Percentiles rank a stretch among this genome's conserved stretches.
Evolutionary conservation across 257 asterid species (phyloP).

Genomic region (Anisodus acutangulus): DNA sequence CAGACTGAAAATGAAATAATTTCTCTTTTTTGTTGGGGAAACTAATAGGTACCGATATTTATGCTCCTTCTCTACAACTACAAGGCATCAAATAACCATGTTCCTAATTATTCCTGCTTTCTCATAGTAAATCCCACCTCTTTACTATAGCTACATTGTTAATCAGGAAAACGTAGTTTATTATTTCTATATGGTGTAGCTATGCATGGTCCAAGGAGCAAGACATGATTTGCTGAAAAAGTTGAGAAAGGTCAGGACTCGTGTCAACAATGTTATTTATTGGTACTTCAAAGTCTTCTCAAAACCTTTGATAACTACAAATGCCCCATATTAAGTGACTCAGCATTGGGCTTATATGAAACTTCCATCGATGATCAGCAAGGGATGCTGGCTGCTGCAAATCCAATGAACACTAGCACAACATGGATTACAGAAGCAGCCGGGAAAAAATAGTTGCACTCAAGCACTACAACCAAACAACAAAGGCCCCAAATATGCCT

Average conservation of each 20-base stretch:
- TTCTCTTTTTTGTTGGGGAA: too few relatives aligned
- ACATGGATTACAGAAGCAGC: background rate
- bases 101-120: background rate
- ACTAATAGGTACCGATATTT: background rate
- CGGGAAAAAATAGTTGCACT: background rate
- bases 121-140: background rate
- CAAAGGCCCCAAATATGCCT: background rate
- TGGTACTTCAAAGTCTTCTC: too few relatives aligned
- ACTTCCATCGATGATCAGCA: background rate
- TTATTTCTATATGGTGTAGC: background rate
- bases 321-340: background rate
- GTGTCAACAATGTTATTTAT: too few relatives aligned
- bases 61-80: background rate
- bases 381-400: background rate
- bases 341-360: background rate
- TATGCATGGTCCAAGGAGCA: background rate
- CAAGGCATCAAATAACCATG: background rate
- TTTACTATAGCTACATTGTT: background rate
- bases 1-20: too few relatives aligned
- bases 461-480: background rate
- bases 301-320: too few relatives aligned
- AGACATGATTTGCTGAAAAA: background rate
- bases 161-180: too few relatives aligned
- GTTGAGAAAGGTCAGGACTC: background rate
- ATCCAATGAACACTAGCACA: background rate